Evolutionary conservation across 208 protist species (phyloP).

Genomic region (Novymonas esmeraldas): DNA sequence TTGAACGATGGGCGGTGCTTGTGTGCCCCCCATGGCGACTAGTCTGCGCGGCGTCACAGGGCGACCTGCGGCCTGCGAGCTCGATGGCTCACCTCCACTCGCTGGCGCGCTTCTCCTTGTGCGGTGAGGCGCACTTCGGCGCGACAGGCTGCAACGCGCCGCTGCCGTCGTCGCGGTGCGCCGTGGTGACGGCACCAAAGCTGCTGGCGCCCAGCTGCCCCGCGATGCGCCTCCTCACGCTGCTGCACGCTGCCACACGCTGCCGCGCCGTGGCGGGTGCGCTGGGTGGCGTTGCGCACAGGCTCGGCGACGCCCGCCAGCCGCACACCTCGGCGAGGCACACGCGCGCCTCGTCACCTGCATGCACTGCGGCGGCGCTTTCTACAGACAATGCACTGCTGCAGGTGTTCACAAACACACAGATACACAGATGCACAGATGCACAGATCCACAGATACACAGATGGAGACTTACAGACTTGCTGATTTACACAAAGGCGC

Average conservation of each 20-base stretch:
- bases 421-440: neutral
- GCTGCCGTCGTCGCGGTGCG: conserved; percentile 5
- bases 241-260: too few species aligned
- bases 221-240: too few species aligned
- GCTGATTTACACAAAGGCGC: too few species aligned
- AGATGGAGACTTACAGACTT: neutral
- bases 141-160: conserved; percentile 2
- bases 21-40: conserved; percentile 1
- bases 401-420: too few species aligned
- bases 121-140: conserved; percentile 5
- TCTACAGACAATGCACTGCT: too few species aligned
- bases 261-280: too few species aligned
- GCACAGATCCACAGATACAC: neutral
- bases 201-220: conserved; percentile 1
- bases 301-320: too few species aligned
- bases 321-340: too few species aligned
- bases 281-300: too few species aligned
- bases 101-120: neutral
- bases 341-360: too few species aligned
- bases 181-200: conserved; percentile 12
- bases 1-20: conserved; percentile 12
- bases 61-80: conserved; percentile 2
- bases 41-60: conserved; percentile 2
- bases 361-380: too few species aligned
- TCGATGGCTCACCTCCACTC: neutral